phyloP scores from a whole-genome alignment of 2,329 filamentous ascomycete species.

The Aspergillus arachidicola region DNA sequence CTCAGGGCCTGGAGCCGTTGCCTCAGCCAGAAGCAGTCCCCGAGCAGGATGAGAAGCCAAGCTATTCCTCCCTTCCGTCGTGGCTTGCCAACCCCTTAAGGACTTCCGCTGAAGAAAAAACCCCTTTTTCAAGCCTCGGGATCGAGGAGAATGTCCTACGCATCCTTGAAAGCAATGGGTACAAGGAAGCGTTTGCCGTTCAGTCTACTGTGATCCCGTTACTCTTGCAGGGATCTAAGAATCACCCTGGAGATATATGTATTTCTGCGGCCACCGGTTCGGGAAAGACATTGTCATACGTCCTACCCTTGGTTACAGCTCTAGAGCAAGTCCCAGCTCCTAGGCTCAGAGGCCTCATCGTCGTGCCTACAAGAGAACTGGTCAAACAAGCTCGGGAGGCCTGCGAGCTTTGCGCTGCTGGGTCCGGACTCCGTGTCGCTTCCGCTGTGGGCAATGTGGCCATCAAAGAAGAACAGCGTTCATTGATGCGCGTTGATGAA shows the following conservation, averaged over 20 bases:
- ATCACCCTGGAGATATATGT: constrained; percentile 74
- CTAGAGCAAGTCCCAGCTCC: constrained; percentile 67
- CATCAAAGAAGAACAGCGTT: constrained; percentile 66
- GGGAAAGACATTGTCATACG: constrained; percentile 91
- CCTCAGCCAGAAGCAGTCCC: constrained; percentile 68
- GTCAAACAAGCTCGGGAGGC: constrained; percentile 82
- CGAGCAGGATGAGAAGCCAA: constrained; percentile 60
- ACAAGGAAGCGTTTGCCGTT: constrained; percentile 73
- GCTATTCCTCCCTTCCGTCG: constrained; percentile 75
- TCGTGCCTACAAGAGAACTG: constrained; percentile 88
- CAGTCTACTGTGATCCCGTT: constrained; percentile 80
- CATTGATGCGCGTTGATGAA: constrained; percentile 65
- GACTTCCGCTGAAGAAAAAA: constrained; percentile 62
- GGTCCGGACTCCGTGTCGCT: constrained; percentile 75
- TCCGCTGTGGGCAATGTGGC: constrained; percentile 81
- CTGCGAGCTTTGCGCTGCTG: constrained; percentile 72
- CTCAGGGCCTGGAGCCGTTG: constrained; percentile 71
- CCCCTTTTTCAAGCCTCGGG: constrained; percentile 66
- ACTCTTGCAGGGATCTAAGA: constrained; percentile 66
- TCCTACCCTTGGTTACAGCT: constrained; percentile 79
- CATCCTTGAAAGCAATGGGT: constrained; percentile 68
- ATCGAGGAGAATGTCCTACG: constrained; percentile 63
- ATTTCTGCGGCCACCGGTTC: constrained; percentile 94
- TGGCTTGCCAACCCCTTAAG: constrained; percentile 81
- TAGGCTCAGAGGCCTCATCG: constrained; percentile 74